A percentile compares a stretch with the other conserved stretches of the same genome.
Conservation (phyloP, 495 filamentous ascomycete genomes). For the Penicillium daleae region DNA sequence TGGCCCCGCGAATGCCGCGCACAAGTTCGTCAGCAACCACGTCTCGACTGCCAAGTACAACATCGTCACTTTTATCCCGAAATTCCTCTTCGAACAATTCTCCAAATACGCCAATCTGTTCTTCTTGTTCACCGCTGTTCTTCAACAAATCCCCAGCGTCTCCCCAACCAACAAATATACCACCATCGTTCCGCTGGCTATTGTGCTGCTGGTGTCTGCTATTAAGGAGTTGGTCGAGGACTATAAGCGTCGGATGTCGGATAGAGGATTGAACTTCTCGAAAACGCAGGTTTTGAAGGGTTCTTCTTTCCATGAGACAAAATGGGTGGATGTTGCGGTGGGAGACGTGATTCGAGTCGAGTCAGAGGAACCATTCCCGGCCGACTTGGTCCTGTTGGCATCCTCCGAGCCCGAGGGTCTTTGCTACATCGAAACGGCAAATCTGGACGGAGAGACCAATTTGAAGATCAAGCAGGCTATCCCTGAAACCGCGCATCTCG, state of each 20-base stretch:
- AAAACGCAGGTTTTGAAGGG: conserved; percentile 84
- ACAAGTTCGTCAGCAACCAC: conserved; percentile 94
- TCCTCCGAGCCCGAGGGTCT: conserved; percentile 97
- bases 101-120: conserved; percentile 99
- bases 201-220: conserved; percentile 91
- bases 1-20: conserved; percentile 83
- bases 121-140: conserved; percentile 94
- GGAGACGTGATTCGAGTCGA: conserved; percentile 95
- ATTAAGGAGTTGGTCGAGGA: conserved; percentile 96
- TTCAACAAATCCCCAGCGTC: conserved; percentile 95
- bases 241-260: conserved; percentile 84
- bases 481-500: conserved; percentile 87
- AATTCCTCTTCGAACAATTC: conserved; percentile 99
- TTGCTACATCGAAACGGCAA: conserved; percentile 99
- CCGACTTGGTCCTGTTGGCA: conserved; percentile 88
- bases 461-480: conserved; percentile 99
- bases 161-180: conserved; percentile 95
- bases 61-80: conserved; percentile 89
- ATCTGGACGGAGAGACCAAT: conserved; percentile 97
- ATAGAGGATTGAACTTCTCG: conserved; percentile 85
- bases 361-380: conserved; percentile 94
- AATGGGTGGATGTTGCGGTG: conserved; percentile 92
- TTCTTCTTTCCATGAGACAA: conserved; percentile 80
- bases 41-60: conserved; percentile 99
- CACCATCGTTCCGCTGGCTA: conserved; percentile 87